Base-by-base conservation (phyloP, 2,329 filamentous ascomycete species). In the Aotearoamyces nothofagi region DNA sequence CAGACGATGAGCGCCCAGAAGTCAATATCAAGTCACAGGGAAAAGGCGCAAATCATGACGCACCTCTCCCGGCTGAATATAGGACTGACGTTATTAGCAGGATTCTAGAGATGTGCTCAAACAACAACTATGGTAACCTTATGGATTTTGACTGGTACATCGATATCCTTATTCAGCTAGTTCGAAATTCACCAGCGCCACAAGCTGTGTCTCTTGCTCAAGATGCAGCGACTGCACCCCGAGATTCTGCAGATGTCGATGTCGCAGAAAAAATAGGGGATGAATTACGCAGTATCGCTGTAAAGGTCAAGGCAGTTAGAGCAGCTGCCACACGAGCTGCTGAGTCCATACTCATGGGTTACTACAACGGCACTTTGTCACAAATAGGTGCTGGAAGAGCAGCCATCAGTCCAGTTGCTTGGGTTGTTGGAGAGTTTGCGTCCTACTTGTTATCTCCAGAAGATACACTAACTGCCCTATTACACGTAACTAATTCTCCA, bases 71-170 rank as follows among this genome's bases (percentile, higher is more conserved):
- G 1, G 77, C 86, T 35, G 82, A 92, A 39, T 98, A 96, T 51
- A 76, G 76, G 29, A 60, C 75, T 20, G 81, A 81, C 42, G 82
- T 94, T 12, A 82, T 96, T 29, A 66, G 68, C 32, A 70, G 80
- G 34, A 83, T 96, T 35, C 52, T 96, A 8, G 72, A 76, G 35
- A 92, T 98, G 72, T 96, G 87, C 51, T 81, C 83, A 6, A 73
- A 75, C 39, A 78, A 86, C 39, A 93, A 84, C 36, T 98, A 96
- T 50, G 67, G 69, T 22, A 82, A 84, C 45, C 63, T 98, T 26
- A 59, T 66, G 29, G 87, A 98, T 49, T 98, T 98, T 50, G 87
- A 94, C 41, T 98, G 90, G 90, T 96, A 96, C 51, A 78, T 96
- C 39, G 81, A 90, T 40, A 71, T 93, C 15, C 58, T 98, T 16